phyloP scores from a whole-genome alignment of 164 flowering plant species.

The Protea cynaroides region DNA sequence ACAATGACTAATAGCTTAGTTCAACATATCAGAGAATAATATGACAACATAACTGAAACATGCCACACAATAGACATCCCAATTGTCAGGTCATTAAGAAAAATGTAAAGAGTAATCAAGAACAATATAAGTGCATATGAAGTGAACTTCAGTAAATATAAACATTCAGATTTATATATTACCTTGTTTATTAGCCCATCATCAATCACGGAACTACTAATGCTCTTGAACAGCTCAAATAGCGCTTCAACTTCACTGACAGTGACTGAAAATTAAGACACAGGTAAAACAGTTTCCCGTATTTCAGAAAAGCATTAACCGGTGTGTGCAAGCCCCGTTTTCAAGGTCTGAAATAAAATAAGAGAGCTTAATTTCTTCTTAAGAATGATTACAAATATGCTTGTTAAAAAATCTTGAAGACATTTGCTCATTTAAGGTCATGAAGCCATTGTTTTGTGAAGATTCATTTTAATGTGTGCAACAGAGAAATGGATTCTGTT shows the following conservation, averaged over 20 bases:
- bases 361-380: neutral
- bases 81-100: neutral
- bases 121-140: neutral
- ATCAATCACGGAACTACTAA: conserved; percentile 61
- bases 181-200: conserved; percentile 73
- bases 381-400: neutral
- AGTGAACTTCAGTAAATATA: neutral
- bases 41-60: neutral
- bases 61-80: neutral
- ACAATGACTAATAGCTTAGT: neutral
- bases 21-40: too few relatives aligned
- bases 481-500: neutral
- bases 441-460: neutral
- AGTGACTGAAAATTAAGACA: conserved; percentile 35
- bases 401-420: neutral
- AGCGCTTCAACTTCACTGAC: conserved; percentile 73
- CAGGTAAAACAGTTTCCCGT: neutral
- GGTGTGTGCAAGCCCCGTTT: too few relatives aligned
- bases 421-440: too few relatives aligned
- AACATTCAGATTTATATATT: neutral
- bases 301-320: neutral
- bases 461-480: neutral
- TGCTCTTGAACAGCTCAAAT: conserved; percentile 65
- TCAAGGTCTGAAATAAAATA: too few relatives aligned
- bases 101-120: neutral